Conservation (phyloP, 2,329 filamentous ascomycete genomes). For the Westerdykella aurantiaca region DNA sequence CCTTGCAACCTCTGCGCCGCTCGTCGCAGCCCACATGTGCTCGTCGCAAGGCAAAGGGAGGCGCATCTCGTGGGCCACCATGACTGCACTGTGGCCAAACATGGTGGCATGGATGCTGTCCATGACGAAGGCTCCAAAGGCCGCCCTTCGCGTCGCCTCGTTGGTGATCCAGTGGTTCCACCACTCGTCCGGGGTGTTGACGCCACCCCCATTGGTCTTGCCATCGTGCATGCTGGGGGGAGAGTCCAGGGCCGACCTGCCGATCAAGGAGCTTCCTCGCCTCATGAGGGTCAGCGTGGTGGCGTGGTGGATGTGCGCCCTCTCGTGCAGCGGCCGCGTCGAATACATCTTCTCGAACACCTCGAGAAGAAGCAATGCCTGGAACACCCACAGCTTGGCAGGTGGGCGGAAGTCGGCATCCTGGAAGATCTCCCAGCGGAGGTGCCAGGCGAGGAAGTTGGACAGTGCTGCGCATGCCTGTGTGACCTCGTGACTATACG, state of each 20-base stretch:
- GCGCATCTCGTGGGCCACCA: constrained; percentile 94
- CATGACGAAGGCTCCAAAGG: constrained; percentile 90
- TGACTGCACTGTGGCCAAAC: constrained; percentile 94
- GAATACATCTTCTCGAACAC: constrained; percentile 98
- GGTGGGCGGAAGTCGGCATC: constrained; percentile 83
- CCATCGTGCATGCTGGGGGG: constrained; percentile 68
- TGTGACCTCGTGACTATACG: constrained; percentile 66
- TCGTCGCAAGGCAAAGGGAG: constrained; percentile 90
- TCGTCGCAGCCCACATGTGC: constrained; percentile 83
- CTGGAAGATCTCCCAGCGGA: constrained; percentile 96
- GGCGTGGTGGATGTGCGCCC: constrained; percentile 93
- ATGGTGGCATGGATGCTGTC: constrained; percentile 96
- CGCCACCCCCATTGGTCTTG: constrained; percentile 46
- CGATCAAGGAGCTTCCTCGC: constrained; percentile 83
- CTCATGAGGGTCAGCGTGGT: constrained; percentile 95
- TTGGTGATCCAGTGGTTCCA: constrained; percentile 97
- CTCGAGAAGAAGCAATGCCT: constrained; percentile 81
- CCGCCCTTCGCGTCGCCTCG: constrained; percentile 81
- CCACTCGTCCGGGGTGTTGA: constrained; percentile 75
- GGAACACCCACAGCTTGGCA: constrained; percentile 93
- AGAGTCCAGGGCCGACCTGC: constrained; percentile 76
- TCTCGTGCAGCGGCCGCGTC: constrained; percentile 82
- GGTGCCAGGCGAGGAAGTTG: constrained; percentile 84
- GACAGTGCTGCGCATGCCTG: constrained; percentile 75
- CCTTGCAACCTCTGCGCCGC: constrained; percentile 75